Evolutionary conservation across 2,329 filamentous ascomycete genomes (phyloP).

Genomic region (Thermoascus crustaceus): DNA sequence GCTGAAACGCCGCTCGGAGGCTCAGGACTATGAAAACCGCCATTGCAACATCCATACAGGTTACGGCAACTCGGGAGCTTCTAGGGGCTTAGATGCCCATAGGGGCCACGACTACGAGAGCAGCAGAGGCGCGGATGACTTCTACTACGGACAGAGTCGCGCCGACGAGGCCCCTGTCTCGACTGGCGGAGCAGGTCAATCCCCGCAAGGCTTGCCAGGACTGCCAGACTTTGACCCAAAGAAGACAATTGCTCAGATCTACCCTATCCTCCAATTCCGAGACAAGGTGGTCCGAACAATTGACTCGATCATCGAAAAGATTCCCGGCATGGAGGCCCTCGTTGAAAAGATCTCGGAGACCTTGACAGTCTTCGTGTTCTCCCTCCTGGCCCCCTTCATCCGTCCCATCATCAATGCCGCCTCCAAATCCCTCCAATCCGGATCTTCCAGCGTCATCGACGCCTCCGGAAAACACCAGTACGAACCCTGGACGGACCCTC

Average conservation of each 20-base stretch:
- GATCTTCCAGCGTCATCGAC: constrained; percentile 63
- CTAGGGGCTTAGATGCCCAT: constrained; percentile 17
- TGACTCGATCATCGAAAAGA: constrained; percentile 76
- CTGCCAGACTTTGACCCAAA: constrained; percentile 74
- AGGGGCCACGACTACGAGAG: constrained; percentile 9
- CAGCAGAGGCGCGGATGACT: constrained; percentile 20
- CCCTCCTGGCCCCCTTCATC: constrained; percentile 83
- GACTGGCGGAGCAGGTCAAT: neutral
- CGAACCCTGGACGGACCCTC: constrained; percentile 70
- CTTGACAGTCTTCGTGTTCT: constrained; percentile 83
- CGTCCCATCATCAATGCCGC: constrained; percentile 84
- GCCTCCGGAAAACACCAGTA: constrained; percentile 66
- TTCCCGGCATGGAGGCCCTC: constrained; percentile 81
- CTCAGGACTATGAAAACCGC: constrained; percentile 55
- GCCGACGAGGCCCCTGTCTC: constrained; percentile 23
- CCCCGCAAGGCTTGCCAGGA: constrained; percentile 53
- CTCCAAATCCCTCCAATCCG: constrained; percentile 74
- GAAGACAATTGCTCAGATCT: constrained; percentile 72
- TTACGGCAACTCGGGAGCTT: constrained; percentile 17
- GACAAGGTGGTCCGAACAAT: constrained; percentile 89
- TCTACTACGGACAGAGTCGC: constrained; percentile 29
- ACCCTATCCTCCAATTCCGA: constrained; percentile 87
- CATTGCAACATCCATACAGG: constrained; percentile 24
- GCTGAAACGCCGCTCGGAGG: constrained; percentile 53
- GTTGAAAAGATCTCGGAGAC: constrained; percentile 92